Conservation (phyloP, 2,329 filamentous ascomycete genomes). For the Aspergillus felis region DNA sequence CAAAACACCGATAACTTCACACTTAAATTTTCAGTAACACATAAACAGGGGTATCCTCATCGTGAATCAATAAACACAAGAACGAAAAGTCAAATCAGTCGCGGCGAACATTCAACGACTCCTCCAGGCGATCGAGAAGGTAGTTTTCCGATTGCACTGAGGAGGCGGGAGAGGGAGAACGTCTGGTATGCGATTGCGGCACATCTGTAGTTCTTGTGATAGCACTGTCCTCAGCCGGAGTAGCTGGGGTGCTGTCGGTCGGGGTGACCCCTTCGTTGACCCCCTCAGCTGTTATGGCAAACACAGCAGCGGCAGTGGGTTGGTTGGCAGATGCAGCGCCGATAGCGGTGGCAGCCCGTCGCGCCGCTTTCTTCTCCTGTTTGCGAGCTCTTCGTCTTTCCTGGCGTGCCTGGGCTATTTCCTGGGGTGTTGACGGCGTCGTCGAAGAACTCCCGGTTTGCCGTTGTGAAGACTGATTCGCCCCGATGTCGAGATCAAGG, state of each 20-base stretch:
- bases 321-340: not conserved
- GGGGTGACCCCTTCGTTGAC: not conserved
- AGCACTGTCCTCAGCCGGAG: not conserved
- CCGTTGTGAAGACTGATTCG: conserved; percentile 4
- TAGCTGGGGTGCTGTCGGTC: not conserved
- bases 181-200: not conserved
- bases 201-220: not conserved
- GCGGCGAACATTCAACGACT: conserved; percentile 14
- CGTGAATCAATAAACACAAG: conserved; percentile 3
- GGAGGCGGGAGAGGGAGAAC: conserved; percentile 16
- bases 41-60: not conserved
- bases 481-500: conserved; percentile 19
- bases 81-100: not conserved
- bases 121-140: conserved; percentile 23
- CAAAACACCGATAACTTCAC: not conserved
- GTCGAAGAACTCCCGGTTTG: not conserved
- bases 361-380: conserved; percentile 14
- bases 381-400: conserved; percentile 20
- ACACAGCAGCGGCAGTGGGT: not conserved
- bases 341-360: not conserved
- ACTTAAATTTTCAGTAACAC: not conserved
- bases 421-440: not conserved
- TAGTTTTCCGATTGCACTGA: conserved; percentile 18
- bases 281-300: not conserved
- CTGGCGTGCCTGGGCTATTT: conserved; percentile 13